Evolutionary conservation across 1,284 basidiomycete species (phyloP), one percentile per base, ranked within the genome.

Genomic region (Phaffia rhodozyma): DNA sequence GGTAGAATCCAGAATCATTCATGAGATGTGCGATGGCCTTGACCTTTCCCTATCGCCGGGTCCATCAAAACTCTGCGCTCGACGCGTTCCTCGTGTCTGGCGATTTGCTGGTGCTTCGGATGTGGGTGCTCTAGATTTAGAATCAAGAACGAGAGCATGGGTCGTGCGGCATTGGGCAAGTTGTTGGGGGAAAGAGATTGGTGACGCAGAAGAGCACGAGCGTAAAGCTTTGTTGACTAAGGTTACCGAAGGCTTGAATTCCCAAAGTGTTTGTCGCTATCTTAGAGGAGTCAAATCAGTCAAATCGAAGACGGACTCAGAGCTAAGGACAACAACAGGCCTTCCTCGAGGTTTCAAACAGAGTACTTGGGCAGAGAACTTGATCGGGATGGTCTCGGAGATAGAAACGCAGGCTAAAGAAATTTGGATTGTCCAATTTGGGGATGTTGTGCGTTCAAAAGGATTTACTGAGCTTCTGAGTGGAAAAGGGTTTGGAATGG

Each of bases 161-260:
- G 78, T 96, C 6, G 83, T 90, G 0, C 83, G 84, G 0, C 79
- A 88, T 25, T 94, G 89, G 71, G 88, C 87, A 11, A 86, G 89
- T 67, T 85, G 86, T 3, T 94, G 91, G 91, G 85, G 84, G 67
- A 86, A 82, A 38, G 89, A 93, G 67, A 87, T 94, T 69, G 86
- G 86, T 1, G 73, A 77, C 0, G 79, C 92, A 0, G 80, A 84
- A 3, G 80, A 81, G 67, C 84, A 84, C 68, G 79, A 84, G 38
- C 82, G 87, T 43, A 84, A 87, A 30, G 78, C 77, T 23, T 76
- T 92, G 1, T 75, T 91, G 34, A 83, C 83, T 65, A 86, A 87
- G 1, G 79, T 92, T 0, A 79, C 79, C 32, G 85, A 84, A 66
- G 79, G 82, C 13, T 84, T 87, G 11, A 83, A 80, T 0, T 80